A percentile compares a stretch with the other conserved stretches of the same genome.
Evolutionary conservation across 1,139 yeast genomes (phyloP).

Genomic region (Pichia sp.): DNA sequence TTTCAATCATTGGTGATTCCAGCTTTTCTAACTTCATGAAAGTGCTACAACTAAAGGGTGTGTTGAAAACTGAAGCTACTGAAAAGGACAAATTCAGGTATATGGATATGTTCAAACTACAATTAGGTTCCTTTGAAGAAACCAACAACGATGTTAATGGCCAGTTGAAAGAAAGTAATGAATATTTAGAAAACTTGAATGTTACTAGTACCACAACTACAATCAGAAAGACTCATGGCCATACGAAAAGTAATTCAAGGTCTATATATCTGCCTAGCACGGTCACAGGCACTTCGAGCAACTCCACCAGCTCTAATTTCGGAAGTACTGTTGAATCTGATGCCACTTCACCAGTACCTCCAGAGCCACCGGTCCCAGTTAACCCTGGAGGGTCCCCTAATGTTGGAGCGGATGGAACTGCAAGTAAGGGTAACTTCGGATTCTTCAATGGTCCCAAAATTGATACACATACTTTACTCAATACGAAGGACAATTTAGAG

Average conservation of each 20-base stretch:
- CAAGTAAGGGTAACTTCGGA: constrained; percentile 18
- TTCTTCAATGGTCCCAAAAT: constrained; percentile 26
- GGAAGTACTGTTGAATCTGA: background rate
- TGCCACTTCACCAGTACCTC: constrained; percentile 3
- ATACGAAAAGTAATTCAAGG: constrained; percentile 10
- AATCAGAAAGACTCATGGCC: constrained; percentile 9
- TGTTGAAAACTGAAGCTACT: constrained; percentile 31
- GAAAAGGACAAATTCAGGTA: constrained; percentile 43
- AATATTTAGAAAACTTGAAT: constrained; percentile 25
- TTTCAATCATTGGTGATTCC: constrained; percentile 63
- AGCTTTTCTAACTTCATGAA: constrained; percentile 60
- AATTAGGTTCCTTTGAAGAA: constrained; percentile 48
- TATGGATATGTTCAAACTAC: constrained; percentile 57
- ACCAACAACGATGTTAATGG: constrained; percentile 14
- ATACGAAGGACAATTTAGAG: constrained; percentile 31
- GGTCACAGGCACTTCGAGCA: constrained; percentile 2
- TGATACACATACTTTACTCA: constrained; percentile 26
- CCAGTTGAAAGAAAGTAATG: constrained; percentile 26
- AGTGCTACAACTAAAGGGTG: constrained; percentile 59
- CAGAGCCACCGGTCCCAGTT: constrained; percentile 8
- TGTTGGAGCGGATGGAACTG: constrained; percentile 2
- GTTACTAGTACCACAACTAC: constrained; percentile 13
- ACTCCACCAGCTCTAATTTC: background rate
- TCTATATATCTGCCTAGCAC: constrained; percentile 17
- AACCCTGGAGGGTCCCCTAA: background rate